These are phyloP conservation scores for Cardamine occulta DNA, from an alignment of 345 rosid species.

Conservation along the genomic window DNA sequence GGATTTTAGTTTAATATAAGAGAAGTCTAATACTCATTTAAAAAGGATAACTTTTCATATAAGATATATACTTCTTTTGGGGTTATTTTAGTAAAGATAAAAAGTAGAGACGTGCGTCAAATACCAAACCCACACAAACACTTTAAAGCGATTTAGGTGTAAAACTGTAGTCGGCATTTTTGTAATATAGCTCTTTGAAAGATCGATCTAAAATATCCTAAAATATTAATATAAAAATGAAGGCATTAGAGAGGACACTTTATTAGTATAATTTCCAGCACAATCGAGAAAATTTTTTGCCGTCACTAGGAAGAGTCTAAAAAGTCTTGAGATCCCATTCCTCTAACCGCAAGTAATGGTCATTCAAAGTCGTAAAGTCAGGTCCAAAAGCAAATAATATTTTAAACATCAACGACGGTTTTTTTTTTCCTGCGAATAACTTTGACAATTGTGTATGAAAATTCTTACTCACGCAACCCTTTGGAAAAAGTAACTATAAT, in stretches of 20 bases:
- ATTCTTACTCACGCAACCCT: slow-evolving; percentile 22
- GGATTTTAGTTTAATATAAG: slow-evolving; percentile 8
- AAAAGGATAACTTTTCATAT: slow-evolving; percentile 1
- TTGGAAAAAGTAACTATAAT: neutral
- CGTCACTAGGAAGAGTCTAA: slow-evolving; percentile 40
- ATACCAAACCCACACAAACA: slow-evolving; percentile 39
- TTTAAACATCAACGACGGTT: neutral
- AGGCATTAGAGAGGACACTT: slow-evolving; percentile 15
- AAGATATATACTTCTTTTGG: slow-evolving; percentile 3
- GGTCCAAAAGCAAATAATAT: slow-evolving; percentile 14
- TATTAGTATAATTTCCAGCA: slow-evolving; percentile 11
- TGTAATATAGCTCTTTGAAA: slow-evolving; percentile 20
- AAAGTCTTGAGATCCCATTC: slow-evolving; percentile 38
- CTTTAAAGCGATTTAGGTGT: slow-evolving; percentile 32
- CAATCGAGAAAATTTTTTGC: slow-evolving; percentile 2
- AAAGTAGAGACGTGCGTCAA: slow-evolving; percentile 33
- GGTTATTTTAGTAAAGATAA: neutral
- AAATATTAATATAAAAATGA: neutral
- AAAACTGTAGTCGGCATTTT: slow-evolving; percentile 18
- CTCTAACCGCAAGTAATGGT: slow-evolving; percentile 39
- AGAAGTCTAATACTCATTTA: slow-evolving; percentile 4
- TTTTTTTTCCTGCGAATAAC: neutral
- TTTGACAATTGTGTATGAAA: neutral
- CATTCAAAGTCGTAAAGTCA: slow-evolving; percentile 39
- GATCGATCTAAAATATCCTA: neutral